Evolutionary conservation across 345 rosid genomes (phyloP).

Genomic region (Ricinus communis): DNA sequence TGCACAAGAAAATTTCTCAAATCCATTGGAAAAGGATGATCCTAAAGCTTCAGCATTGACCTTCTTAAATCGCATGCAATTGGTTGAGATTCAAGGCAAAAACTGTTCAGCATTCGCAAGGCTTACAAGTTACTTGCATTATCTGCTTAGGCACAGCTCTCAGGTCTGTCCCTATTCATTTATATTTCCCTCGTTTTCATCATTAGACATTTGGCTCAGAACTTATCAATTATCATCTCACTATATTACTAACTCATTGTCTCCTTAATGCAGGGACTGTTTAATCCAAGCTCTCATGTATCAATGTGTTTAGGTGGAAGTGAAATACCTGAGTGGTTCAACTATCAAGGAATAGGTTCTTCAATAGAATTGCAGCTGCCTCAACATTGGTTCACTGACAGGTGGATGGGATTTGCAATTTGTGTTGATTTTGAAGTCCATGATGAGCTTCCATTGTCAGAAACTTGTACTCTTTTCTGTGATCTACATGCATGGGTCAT

Average conservation of each 20-base stretch:
- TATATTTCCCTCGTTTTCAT: not conserved
- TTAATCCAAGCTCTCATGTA: conserved; percentile 12
- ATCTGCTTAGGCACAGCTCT: conserved; percentile 10
- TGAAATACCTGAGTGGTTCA: conserved; percentile 14
- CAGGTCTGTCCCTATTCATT: not conserved
- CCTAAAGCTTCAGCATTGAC: not conserved
- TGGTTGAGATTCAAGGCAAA: conserved; percentile 13
- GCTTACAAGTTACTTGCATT: conserved; percentile 6
- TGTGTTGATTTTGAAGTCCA: not conserved
- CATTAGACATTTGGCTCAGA: not conserved
- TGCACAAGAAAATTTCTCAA: not conserved
- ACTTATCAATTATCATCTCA: not conserved
- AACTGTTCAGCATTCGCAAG: not conserved
- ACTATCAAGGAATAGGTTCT: not conserved
- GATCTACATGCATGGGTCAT: not conserved
- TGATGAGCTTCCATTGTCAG: not conserved
- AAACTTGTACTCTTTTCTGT: not conserved
- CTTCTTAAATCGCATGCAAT: not conserved
- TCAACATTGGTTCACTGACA: not conserved
- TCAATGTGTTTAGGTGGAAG: conserved; percentile 4
- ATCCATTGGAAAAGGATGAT: conserved; percentile 3
- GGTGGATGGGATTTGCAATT: conserved; percentile 16
- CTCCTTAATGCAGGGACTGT: not conserved
- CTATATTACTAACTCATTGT: not conserved
- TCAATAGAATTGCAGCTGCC: conserved; percentile 6